Percentiles rank a stretch among this genome's conserved stretches.
Evolutionary conservation across 345 rosid genomes (phyloP).

Genomic region (Turritis glabra): DNA sequence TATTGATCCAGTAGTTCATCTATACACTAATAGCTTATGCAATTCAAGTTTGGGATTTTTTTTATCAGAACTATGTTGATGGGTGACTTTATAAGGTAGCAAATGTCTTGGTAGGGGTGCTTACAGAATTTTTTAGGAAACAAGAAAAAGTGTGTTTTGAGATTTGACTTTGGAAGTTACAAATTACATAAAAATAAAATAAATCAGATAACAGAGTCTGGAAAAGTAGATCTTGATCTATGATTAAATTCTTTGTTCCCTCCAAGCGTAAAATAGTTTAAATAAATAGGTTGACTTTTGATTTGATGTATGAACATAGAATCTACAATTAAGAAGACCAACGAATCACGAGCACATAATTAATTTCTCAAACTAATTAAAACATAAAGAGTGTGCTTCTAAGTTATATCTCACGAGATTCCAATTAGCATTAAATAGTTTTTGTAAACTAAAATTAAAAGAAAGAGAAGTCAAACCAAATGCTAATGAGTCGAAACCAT

Average conservation of each 20-base stretch:
- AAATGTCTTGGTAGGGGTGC: background rate
- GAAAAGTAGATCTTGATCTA: slow-evolving; percentile 36
- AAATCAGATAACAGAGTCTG: background rate
- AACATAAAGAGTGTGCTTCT: slow-evolving; percentile 21
- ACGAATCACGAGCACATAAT: slow-evolving; percentile 18
- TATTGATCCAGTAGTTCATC: background rate
- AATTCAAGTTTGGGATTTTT: background rate
- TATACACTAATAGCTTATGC: background rate
- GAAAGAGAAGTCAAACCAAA: slow-evolving; percentile 12
- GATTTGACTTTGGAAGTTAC: slow-evolving; percentile 19
- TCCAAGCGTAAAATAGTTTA: background rate
- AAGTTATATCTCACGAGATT: slow-evolving; percentile 19
- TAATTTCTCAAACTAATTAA: slow-evolving; percentile 2
- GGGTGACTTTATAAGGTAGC: background rate
- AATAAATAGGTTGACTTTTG: slow-evolving; percentile 25
- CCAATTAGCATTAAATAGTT: background rate
- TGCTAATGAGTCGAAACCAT: slow-evolving; percentile 23
- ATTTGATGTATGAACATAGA: background rate
- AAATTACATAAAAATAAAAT: background rate
- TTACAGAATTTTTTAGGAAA: background rate
- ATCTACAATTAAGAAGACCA: background rate
- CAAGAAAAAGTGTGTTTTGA: background rate
- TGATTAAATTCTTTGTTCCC: slow-evolving; percentile 29
- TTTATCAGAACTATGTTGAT: background rate
- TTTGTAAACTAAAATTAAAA: background rate